Evolutionary conservation across 2,329 filamentous ascomycete species (phyloP).

Genomic region (Pseudogymnoascus sp.): DNA sequence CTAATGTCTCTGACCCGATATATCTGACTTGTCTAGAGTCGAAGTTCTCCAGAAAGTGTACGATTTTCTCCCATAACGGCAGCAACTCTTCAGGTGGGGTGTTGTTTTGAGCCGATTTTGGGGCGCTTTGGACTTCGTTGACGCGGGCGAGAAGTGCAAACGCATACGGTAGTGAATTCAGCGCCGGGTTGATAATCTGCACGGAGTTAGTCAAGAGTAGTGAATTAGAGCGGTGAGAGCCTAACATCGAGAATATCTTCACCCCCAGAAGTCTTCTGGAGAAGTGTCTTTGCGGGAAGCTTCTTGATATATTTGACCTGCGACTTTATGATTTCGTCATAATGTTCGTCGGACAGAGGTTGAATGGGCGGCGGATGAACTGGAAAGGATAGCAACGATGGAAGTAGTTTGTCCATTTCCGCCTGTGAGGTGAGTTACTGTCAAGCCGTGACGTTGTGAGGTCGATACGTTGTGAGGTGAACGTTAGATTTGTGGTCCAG

Average conservation of each 20-base stretch:
- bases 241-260: slow-evolving; percentile 32
- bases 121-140: slow-evolving; percentile 29
- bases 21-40: slow-evolving; percentile 49
- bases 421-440: background rate
- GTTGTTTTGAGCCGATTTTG: slow-evolving; percentile 14
- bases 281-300: slow-evolving; percentile 27
- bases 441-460: slow-evolving; percentile 1
- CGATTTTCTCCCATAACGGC: slow-evolving; percentile 41
- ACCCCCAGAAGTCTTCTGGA: slow-evolving; percentile 27
- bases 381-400: slow-evolving; percentile 33
- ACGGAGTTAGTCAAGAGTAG: background rate
- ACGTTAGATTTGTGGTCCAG: background rate
- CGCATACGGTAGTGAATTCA: slow-evolving; percentile 53
- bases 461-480: background rate
- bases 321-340: slow-evolving; percentile 36
- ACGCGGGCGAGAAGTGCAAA: slow-evolving; percentile 45
- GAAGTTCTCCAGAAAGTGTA: slow-evolving; percentile 33
- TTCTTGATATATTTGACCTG: slow-evolving; percentile 33
- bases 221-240: slow-evolving; percentile 8
- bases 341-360: slow-evolving; percentile 32
- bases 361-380: slow-evolving; percentile 29
- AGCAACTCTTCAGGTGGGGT: slow-evolving; percentile 16
- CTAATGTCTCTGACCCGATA: slow-evolving; percentile 39
- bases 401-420: slow-evolving; percentile 30
- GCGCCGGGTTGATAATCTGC: slow-evolving; percentile 39